Conservation (phyloP, 164 flowering plant species). For the Piper longum region DNA sequence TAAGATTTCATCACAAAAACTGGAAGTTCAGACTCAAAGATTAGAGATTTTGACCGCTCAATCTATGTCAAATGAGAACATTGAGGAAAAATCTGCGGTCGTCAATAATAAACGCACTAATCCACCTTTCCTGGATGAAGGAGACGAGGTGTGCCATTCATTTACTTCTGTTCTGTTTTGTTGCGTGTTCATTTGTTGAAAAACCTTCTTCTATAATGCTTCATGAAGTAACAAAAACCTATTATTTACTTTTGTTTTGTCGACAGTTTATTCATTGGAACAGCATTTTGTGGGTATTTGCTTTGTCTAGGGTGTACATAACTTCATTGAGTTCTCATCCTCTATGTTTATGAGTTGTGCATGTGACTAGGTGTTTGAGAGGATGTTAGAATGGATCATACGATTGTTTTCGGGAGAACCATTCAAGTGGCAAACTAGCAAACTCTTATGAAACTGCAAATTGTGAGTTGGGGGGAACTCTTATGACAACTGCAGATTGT, state of each 20-base stretch:
- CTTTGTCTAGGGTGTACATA: not conserved
- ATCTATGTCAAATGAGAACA: slow-evolving; percentile 51
- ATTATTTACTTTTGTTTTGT: not conserved
- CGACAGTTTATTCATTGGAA: too few relatives aligned
- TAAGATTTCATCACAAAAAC: slow-evolving; percentile 68
- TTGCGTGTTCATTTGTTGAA: too few relatives aligned
- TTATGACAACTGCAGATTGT: not conserved
- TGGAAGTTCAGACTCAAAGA: slow-evolving; percentile 88
- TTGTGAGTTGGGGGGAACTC: not conserved
- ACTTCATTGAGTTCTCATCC: not conserved
- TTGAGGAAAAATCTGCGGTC: slow-evolving; percentile 27
- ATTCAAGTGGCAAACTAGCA: slow-evolving; percentile 65
- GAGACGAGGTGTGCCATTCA: slow-evolving; percentile 67
- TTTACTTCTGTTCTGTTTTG: too few relatives aligned
- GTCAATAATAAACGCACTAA: slow-evolving; percentile 23
- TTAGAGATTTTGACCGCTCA: slow-evolving; percentile 86
- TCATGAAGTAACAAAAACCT: not conserved
- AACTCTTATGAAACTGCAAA: slow-evolving; percentile 32
- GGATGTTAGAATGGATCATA: slow-evolving; percentile 98
- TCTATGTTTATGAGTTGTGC: not conserved
- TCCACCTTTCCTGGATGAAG: slow-evolving; percentile 66
- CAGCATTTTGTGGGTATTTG: not conserved
- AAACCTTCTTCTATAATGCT: too few relatives aligned
- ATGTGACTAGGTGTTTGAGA: slow-evolving; percentile 65
- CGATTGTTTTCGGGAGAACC: slow-evolving; percentile 96